Conservation (phyloP, 2,329 filamentous ascomycete genomes). For the Aaosphaeria pasadenensis region DNA sequence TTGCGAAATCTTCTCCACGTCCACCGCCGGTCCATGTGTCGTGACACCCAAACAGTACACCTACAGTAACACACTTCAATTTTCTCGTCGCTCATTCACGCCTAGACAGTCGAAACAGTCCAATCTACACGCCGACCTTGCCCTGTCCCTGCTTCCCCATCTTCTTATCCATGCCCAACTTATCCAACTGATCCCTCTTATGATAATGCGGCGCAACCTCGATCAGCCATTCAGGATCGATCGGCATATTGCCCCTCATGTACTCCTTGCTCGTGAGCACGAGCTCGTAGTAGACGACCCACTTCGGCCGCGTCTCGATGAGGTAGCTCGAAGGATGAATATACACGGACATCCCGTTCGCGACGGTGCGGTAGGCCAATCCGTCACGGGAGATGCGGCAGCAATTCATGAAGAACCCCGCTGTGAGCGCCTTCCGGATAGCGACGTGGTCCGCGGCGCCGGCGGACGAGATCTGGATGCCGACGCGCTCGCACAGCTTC, state of each 20-base stretch:
- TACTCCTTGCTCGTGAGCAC: conserved; percentile 87
- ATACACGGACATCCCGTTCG: conserved; percentile 83
- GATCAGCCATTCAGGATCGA: conserved; percentile 79
- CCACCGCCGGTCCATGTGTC: too few relatives aligned
- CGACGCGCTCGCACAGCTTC: conserved; percentile 89
- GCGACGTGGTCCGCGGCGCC: conserved; percentile 71
- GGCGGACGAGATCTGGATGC: conserved; percentile 67
- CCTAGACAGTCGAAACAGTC: neutral
- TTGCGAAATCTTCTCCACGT: too few relatives aligned
- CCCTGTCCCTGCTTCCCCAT: conserved; percentile 41
- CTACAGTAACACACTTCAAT: too few relatives aligned
- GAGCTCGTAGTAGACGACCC: conserved; percentile 83
- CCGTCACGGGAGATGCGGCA: conserved; percentile 79
- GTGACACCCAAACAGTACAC: too few relatives aligned
- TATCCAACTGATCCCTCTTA: conserved; percentile 86
- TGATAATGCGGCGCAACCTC: conserved; percentile 94
- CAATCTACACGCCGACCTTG: conserved; percentile 10
- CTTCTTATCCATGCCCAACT: conserved; percentile 72
- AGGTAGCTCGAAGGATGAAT: conserved; percentile 87
- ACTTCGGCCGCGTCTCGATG: conserved; percentile 76
- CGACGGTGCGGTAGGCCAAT: conserved; percentile 86
- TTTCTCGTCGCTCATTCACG: too few relatives aligned
- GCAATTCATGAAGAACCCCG: conserved; percentile 93
- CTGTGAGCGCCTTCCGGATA: conserved; percentile 83
- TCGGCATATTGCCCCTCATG: conserved; percentile 82